Base-by-base conservation (phyloP, 108 stramenopile species). In the Nitzschia putrida region DNA sequence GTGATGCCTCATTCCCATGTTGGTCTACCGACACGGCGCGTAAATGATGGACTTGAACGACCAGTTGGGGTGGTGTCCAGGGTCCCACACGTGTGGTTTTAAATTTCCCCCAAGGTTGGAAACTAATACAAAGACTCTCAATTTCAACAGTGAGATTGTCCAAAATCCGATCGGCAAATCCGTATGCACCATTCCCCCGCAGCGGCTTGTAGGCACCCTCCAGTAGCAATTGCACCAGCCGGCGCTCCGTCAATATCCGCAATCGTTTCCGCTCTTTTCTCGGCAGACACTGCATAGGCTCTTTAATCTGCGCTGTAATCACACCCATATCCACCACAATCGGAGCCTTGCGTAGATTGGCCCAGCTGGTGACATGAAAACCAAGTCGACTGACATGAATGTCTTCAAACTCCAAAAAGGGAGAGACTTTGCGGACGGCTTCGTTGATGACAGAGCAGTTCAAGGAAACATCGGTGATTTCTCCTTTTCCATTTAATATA, bases 311-410 rank as follows among this genome's bases (percentile, higher is more conserved):
- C 0, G 79, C 88, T n/a, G 67, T 44, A 47, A 90, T 70, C 37
- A 81, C 67, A 11, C 85, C 87, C 60, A 93, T 87, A 39, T 90
- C 84, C 21, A 93, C 67, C 0, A 86, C 78, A 23, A 93, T 89
- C 7, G 92, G 92, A 21, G 89, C 80, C 72, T 88, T 90, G 29
- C 87, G 88, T 2, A 93, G 47, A 69, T 93, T 93, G 3, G 89
- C 82, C 71, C 85, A 90, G 7, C 77, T 72, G 40, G 88, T 87
- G 6, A 93, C 92, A 64, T 88, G 80, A 50, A 93, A 80, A 9
- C 85, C 67, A 7, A 93, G 52, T 61, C 86, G 76, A 42, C 82
- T 72, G 9, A 93, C 63, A 54, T 84, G 84, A 8, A 90, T 76
- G 21, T 80, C 73, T 25, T 83, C 80, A 25, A 93, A 73, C 52